These are phyloP conservation scores for Phytomonas sp. DNA, from an alignment of 208 protist genomes.

Conservation along the genomic window DNA sequence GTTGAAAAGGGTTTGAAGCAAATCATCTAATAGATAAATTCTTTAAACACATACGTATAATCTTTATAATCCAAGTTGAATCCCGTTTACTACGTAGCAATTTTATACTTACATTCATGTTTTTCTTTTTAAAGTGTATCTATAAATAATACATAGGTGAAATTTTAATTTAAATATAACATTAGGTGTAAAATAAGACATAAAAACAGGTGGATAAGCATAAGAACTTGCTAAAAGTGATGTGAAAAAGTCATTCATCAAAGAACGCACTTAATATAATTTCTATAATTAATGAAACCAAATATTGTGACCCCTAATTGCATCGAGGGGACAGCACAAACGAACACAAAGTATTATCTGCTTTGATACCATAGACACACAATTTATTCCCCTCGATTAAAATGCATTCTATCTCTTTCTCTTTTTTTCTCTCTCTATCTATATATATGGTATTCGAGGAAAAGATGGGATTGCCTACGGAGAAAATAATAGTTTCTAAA, in stretches of 20 bases:
- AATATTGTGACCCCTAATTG: not conserved
- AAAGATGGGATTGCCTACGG: not conserved
- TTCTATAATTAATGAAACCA: not conserved
- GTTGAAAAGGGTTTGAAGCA: not conserved
- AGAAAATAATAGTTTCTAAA: not conserved
- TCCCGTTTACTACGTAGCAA: not conserved
- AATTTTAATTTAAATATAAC: not conserved
- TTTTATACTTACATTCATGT: not conserved
- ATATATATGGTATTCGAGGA: no score
- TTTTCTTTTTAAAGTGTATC: slow-evolving; percentile 6
- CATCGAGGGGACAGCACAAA: not conserved
- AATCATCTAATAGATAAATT: not conserved
- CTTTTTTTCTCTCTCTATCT: not conserved
- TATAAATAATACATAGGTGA: not conserved
- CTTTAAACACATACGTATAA: not conserved
- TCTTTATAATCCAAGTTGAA: not conserved
- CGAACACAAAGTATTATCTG: not conserved
- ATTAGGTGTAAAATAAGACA: not conserved
- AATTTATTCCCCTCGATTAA: not conserved
- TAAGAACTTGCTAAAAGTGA: not conserved
- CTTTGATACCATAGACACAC: not conserved
- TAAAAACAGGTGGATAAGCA: not conserved
- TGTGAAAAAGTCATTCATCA: not conserved
- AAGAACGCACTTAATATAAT: not conserved
- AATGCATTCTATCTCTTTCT: not conserved